These are phyloP conservation scores for Sophora flavescens DNA, from an alignment of 306 rosid genomes.

Conservation along the genomic window DNA sequence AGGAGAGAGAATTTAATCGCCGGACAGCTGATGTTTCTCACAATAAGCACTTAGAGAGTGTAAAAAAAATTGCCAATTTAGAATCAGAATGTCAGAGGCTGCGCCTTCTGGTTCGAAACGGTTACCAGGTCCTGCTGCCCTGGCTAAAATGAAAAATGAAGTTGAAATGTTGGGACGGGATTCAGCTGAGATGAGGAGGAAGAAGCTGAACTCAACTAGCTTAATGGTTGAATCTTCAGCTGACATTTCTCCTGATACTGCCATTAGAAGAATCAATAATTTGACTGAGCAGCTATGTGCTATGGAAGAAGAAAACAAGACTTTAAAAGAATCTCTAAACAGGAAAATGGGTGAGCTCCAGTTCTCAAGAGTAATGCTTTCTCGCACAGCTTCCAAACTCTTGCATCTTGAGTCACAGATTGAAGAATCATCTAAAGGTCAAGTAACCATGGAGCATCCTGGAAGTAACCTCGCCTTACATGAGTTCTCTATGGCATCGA, in stretches of 20 bases:
- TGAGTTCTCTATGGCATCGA: constrained; percentile 64
- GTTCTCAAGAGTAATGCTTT: constrained; percentile 71
- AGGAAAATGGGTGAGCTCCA: constrained; percentile 77
- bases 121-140: constrained; percentile 92
- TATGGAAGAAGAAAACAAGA: constrained; percentile 80
- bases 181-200: constrained; percentile 63
- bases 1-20: constrained; percentile 84
- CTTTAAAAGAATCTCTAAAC: constrained; percentile 69
- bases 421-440: constrained; percentile 63
- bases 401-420: constrained; percentile 57
- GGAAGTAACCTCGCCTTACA: constrained; percentile 52
- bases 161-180: constrained; percentile 81
- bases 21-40: constrained; percentile 80
- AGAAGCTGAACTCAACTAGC: constrained; percentile 57
- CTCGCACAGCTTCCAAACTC: constrained; percentile 69
- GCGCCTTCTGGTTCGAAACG: constrained; percentile 85
- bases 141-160: constrained; percentile 86
- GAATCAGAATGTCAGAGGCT: constrained; percentile 96
- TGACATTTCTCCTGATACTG: constrained; percentile 65
- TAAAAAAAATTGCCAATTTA: constrained; percentile 77
- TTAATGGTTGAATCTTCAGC: constrained; percentile 55
- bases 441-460: constrained; percentile 47
- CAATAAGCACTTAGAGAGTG: constrained; percentile 77
- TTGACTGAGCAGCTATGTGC: constrained; percentile 66
- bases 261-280: constrained; percentile 51